phyloP scores from a whole-genome alignment of 192 early-diverging fungal genomes.

The Coemansia sp. region DNA sequence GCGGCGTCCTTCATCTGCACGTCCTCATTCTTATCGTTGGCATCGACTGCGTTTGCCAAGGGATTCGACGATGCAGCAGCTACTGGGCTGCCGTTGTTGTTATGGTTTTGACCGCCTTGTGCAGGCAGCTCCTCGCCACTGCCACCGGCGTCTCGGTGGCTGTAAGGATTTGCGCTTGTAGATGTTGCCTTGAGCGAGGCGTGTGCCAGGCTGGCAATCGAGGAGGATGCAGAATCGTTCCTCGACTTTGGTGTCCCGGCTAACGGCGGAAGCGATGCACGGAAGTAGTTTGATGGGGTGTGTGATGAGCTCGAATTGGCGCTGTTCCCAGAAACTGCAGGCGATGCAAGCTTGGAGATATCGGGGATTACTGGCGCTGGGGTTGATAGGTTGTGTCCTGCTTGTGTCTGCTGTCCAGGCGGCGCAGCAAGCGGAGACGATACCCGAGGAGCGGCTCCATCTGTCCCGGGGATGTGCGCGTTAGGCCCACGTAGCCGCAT shows the following conservation, averaged over 20 bases:
- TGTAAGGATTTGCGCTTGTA: constrained; percentile 37
- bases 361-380: constrained; percentile 5
- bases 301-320: constrained; percentile 17
- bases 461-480: constrained; percentile 5
- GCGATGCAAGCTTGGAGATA: constrained; percentile 2
- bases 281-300: constrained; percentile 55
- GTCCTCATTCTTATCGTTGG: constrained; percentile 2
- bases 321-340: constrained; percentile 14
- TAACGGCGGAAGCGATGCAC: constrained; percentile 49
- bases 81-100: not conserved
- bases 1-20: constrained; percentile 13
- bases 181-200: constrained; percentile 26
- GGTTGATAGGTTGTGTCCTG: not conserved
- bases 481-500: constrained; percentile 50
- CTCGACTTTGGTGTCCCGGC: constrained; percentile 21
- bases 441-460: constrained; percentile 26
- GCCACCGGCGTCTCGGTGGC: constrained; percentile 29
- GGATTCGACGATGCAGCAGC: constrained; percentile 20
- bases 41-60: not conserved
- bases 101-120: not conserved
- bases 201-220: constrained; percentile 44
- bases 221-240: constrained; percentile 42
- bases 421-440: constrained; percentile 37
- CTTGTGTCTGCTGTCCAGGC: constrained; percentile 5
- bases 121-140: not conserved